Percentiles rank a stretch among this genome's conserved stretches.
Conservation (phyloP, 371 early-diverging fungal genomes). For the Mucor plumbeus region DNA sequence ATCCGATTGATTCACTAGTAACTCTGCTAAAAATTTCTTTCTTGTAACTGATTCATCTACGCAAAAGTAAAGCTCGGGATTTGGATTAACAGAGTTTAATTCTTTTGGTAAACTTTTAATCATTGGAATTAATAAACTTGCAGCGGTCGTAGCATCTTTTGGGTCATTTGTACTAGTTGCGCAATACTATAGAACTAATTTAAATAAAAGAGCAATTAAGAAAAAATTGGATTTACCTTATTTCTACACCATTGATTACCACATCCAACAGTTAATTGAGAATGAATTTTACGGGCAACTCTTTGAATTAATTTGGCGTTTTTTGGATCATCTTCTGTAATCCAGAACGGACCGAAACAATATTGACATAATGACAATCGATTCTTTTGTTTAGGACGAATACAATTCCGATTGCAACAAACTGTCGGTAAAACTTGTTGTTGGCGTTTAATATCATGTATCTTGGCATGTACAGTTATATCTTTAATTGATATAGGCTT, state of each 20-base stretch:
- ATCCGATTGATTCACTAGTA: constrained; percentile 40
- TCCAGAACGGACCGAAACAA: constrained; percentile 89
- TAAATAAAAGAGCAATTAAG: neutral
- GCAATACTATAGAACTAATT: constrained; percentile 54
- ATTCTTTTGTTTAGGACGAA: constrained; percentile 57
- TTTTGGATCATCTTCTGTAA: constrained; percentile 76
- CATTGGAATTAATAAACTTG: constrained; percentile 61
- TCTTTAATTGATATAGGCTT: constrained; percentile 80
- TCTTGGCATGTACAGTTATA: constrained; percentile 71
- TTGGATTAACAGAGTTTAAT: constrained; percentile 28
- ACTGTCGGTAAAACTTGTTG: constrained; percentile 58
- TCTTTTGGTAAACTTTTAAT: constrained; percentile 47
- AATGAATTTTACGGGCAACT: constrained; percentile 73
- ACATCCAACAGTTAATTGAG: constrained; percentile 83
- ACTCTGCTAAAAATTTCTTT: constrained; percentile 59
- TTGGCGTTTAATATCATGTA: constrained; percentile 75
- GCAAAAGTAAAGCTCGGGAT: constrained; percentile 63
- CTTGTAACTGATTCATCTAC: constrained; percentile 66
- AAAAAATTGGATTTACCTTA: constrained; percentile 36
- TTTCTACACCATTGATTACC: constrained; percentile 75
- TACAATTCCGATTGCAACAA: constrained; percentile 82
- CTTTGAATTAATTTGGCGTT: constrained; percentile 76
- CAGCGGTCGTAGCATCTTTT: constrained; percentile 76
- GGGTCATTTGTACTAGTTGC: constrained; percentile 57
- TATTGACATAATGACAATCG: constrained; percentile 68